These are phyloP conservation scores for Williopsis jadinii DNA, from an alignment of 1,139 yeast genomes.

Conservation along the genomic window DNA sequence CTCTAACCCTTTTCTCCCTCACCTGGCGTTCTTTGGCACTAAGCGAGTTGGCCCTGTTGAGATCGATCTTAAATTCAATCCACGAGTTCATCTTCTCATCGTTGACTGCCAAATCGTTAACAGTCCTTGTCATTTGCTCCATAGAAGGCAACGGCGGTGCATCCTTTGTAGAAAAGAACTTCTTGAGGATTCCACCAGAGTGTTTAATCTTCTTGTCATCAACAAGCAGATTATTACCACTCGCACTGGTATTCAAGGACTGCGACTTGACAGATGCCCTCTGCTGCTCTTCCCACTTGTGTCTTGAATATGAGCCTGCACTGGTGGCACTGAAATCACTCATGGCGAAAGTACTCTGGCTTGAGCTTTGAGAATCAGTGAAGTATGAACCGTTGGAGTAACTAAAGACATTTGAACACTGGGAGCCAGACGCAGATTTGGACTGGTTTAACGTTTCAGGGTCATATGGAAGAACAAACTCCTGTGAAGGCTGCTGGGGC, in stretches of 20 bases:
- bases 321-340: slow-evolving; percentile 81
- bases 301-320: slow-evolving; percentile 79
- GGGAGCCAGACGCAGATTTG: slow-evolving; percentile 14
- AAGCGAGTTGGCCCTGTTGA: slow-evolving; percentile 72
- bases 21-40: slow-evolving; percentile 62
- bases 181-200: slow-evolving; percentile 9
- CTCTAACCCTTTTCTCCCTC: slow-evolving; percentile 63
- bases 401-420: slow-evolving; percentile 20
- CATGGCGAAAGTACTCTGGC: slow-evolving; percentile 32
- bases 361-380: slow-evolving; percentile 19
- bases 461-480: slow-evolving; percentile 23
- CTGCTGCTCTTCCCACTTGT: slow-evolving; percentile 45
- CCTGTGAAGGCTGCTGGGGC: slow-evolving; percentile 3
- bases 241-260: slow-evolving; percentile 18
- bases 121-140: slow-evolving; percentile 5
- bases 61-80: slow-evolving; percentile 49
- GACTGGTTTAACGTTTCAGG: slow-evolving; percentile 24
- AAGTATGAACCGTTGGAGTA: slow-evolving; percentile 24
- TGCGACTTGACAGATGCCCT: slow-evolving; percentile 11
- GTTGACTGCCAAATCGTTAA: slow-evolving; percentile 7
- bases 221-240: slow-evolving; percentile 18
- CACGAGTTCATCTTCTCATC: slow-evolving; percentile 27
- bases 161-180: slow-evolving; percentile 16
- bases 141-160: slow-evolving; percentile 25
- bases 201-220: slow-evolving; percentile 18